A percentile compares a stretch with the other conserved stretches of the same genome.
Conservation (phyloP, 306 rosid species). For the Vachellia pachyceras region DNA sequence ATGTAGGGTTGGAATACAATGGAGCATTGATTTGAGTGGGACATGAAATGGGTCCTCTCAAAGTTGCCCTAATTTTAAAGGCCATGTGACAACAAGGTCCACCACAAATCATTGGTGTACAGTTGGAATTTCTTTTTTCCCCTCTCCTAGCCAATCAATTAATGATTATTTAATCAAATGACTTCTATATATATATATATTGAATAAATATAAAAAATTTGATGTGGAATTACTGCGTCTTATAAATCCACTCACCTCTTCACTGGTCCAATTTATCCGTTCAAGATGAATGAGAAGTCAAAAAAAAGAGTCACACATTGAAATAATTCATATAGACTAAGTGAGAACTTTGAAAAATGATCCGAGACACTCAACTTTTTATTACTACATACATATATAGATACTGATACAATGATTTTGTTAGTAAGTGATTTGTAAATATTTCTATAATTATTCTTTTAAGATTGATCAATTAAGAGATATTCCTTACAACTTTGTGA, state of each 20-base stretch:
- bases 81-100: slow-evolving; percentile 7
- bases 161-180: not conserved
- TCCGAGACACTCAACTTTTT: not conserved
- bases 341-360: not conserved
- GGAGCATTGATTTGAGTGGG: not conserved
- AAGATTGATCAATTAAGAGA: no score
- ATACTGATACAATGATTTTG: no score
- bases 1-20: not conserved
- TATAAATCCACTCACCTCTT: not conserved
- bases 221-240: not conserved
- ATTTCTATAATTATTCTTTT: no score
- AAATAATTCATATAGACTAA: not conserved
- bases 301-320: not conserved
- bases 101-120: slow-evolving; percentile 26
- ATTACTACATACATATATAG: no score
- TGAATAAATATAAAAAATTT: not conserved
- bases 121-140: not conserved
- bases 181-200: not conserved
- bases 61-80: not conserved
- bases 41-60: not conserved
- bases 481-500: no score
- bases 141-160: not conserved
- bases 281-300: not conserved
- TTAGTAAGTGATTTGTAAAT: no score
- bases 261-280: not conserved